Base-by-base conservation (phyloP, 2,329 filamentous ascomycete species). In the Cladosporium sp. region DNA sequence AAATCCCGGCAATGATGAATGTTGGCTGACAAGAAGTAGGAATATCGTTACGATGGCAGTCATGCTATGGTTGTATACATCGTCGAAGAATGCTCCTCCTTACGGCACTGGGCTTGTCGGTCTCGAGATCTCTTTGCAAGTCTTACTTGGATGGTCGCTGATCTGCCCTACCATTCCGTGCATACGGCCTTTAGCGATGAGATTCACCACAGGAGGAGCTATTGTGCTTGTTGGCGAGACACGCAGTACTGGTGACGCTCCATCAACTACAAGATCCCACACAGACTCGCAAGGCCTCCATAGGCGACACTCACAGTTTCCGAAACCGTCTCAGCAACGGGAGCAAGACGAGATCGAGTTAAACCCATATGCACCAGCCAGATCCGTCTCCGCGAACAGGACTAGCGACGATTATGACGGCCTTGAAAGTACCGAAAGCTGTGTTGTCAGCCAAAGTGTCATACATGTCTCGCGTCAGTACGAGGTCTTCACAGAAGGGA, bases 91-190 rank as follows among this genome's bases (percentile, higher is more conserved):
- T 21, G n/a, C 41, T 4, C 21, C 41, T 47, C 8, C 41, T 21
- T 47, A 47, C 41, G 41, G 41, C 3, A 47, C 41, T 4, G 49
- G 49, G 12, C 49, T 54, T 11, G 49, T 54, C 14, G 49, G 26
- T 24, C 24, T 18, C 15, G 49, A 54, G 24, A 54, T 30, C 15
- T 54, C 24, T 18, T 30, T 54, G 49, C 49, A 54, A 14, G 28
- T 54, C 12, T 54, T 54, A 24, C 49, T 54, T n/a, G 49, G 24
- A 54, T 54, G 49, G 49, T 54, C 49, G 14, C 49, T 54, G 4
- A 54, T 54, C 12, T 54, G 49, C 26, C 49, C 49, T n/a, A 54
- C 49, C 15, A 30, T 54, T 28, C 49, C 49, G n/a, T 54, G 49
- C 8, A 54, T 54, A 30, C 24, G 49, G 4, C 49, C 49, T 54